Evolutionary conservation across 2,329 filamentous ascomycete species (phyloP).

Genomic region (Chrysoporthe cubensis): DNA sequence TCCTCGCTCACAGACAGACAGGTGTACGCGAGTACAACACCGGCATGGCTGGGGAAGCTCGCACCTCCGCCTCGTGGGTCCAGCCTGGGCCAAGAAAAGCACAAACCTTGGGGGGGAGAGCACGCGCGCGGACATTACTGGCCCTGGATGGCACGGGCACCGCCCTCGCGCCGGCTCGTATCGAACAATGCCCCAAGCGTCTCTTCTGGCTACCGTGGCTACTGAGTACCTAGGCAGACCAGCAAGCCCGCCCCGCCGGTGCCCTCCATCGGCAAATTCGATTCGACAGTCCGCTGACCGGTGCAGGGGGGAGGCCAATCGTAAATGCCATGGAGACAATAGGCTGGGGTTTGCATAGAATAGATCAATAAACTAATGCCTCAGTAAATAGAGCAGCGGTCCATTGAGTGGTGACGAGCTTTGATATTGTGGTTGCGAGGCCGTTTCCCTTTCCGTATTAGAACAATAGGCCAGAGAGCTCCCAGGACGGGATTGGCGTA

Average conservation of each 20-base stretch:
- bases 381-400: slow-evolving; percentile 10
- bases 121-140: slow-evolving; percentile 5
- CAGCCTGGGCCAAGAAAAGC: neutral
- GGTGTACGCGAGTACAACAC: too few relatives aligned
- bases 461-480: neutral
- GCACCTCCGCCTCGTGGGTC: neutral
- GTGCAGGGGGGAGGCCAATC: too few relatives aligned
- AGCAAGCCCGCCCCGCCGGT: neutral
- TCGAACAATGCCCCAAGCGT: neutral
- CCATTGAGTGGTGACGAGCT: neutral
- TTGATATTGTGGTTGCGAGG: slow-evolving; percentile 10
- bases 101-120: neutral
- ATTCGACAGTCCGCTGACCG: too few relatives aligned
- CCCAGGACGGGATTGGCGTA: neutral
- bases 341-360: too few relatives aligned
- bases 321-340: neutral
- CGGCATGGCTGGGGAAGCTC: neutral
- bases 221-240: neutral
- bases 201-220: neutral
- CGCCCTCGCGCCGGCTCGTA: neutral
- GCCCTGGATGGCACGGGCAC: slow-evolving; percentile 6
- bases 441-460: neutral
- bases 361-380: too few relatives aligned
- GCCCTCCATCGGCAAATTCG: too few relatives aligned
- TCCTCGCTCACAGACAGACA: neutral